Evolutionary conservation across 371 early-diverging fungal species (phyloP), one percentile per base, ranked within the genome.

Genomic region (Rhizomucor miehei): DNA sequence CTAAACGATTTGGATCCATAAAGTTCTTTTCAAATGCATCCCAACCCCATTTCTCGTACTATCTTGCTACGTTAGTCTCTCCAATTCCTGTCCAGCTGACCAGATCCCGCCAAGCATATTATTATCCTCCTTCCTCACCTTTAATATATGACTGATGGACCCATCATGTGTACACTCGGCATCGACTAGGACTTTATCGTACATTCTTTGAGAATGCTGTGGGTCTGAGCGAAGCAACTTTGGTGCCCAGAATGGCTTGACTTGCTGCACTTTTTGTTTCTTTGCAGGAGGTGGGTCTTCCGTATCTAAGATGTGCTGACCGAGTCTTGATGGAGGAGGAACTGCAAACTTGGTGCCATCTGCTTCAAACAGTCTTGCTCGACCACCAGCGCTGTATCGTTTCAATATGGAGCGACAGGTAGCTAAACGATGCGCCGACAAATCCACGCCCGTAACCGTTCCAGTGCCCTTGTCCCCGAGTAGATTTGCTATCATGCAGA

Each of bases 131-230:
- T 41, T 38, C 19, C 38, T 57, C 62, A 75, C 77, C 70, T 93
- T 93, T 16, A 82, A 62, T 20, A 97, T 75, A 75, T 96, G 97
- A 0, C 75, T 77, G 39, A 97, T 85, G 0, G 95, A 95, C 13
- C 95, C 98, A 66, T 97, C 98, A 64, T 97, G 97, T 6, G 97
- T 95, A 73, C 97, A 97, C 66, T 97, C 96, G 9, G 97, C 98
- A 67, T 97, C 98, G 1, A 96, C 95, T 35, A 97, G 61, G 0
- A 94, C 79, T 67, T 90, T 90, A 67, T 95, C 95, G 62, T 97
- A 97, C 9, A 87, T 66, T 0, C 48, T 48, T 1, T 58, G 50
- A 24, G 57, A 49, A 1, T 71, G 35, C 54, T 85, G 86, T 29
- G 75, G 75, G 51, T 87, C 82, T 24, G 59, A 74, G 8, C 90